Evolutionary conservation across 1,139 yeast genomes (phyloP).

Genomic region (Pneumocystis carinii): DNA sequence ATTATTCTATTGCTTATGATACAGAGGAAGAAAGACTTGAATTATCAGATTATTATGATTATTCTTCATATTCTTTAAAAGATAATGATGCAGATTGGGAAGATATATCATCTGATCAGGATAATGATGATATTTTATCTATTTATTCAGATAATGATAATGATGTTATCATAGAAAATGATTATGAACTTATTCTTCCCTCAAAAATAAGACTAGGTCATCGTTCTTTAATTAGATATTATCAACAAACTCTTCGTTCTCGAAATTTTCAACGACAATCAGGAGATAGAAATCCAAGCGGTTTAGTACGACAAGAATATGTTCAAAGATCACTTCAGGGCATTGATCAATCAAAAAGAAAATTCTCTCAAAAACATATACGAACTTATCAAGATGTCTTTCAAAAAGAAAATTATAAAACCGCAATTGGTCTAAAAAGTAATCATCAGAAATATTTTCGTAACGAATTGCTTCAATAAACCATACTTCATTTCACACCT

Average conservation of each 20-base stretch:
- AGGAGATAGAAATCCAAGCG: conserved; percentile 79
- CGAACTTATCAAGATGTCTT: conserved; percentile 39
- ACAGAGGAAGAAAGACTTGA: conserved; percentile 64
- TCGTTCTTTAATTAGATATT: conserved; percentile 72
- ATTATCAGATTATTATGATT: conserved; percentile 75
- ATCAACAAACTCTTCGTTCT: conserved; percentile 77
- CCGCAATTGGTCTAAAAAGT: conserved; percentile 59
- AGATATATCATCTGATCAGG: conserved; percentile 36
- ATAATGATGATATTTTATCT: conserved; percentile 27
- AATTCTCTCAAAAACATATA: conserved; percentile 8
- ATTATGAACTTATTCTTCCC: conserved; percentile 76
- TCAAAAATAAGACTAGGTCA: conserved; percentile 74
- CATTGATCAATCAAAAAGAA: conserved; percentile 7
- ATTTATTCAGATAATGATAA: conserved; percentile 23
- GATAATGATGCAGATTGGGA: conserved; percentile 25
- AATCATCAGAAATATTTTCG: conserved; percentile 44
- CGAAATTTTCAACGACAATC: conserved; percentile 52
- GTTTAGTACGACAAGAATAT: conserved; percentile 20
- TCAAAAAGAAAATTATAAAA: conserved; percentile 50
- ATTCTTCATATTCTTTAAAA: conserved; percentile 36
- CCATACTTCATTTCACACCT: no score
- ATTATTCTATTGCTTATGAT: conserved; percentile 81
- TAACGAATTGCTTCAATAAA: background rate
- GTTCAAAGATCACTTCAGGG: conserved; percentile 29
- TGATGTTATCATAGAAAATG: conserved; percentile 28